A percentile compares a stretch with the other conserved stretches of the same genome.
phyloP scores from a whole-genome alignment of 2,329 filamentous ascomycete species.

The Exophiala aquamarina region DNA sequence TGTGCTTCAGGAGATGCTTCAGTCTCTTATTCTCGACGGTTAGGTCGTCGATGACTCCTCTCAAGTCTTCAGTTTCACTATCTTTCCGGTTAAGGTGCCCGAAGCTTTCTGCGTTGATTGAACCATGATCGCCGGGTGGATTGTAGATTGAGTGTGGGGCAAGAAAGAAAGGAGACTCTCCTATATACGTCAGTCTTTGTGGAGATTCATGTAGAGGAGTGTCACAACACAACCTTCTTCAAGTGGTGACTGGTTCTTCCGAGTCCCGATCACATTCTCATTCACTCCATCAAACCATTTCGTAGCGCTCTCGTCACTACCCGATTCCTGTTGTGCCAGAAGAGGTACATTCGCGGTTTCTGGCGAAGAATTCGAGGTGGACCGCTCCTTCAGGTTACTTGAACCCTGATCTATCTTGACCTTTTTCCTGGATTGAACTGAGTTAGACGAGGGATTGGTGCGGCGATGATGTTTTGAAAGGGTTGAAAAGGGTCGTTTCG shows the following conservation, averaged over 20 bases:
- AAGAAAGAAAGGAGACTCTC: constrained; percentile 39
- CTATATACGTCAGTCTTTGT: constrained; percentile 27
- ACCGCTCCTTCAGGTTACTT: constrained; percentile 2
- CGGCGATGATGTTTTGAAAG: constrained; percentile 14
- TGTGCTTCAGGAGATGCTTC: constrained; percentile 70
- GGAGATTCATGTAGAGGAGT: constrained; percentile 1
- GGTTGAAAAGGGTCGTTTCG: constrained; percentile 16
- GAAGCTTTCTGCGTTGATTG: constrained; percentile 26
- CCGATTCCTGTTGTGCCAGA: constrained; percentile 16
- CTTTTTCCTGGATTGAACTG: constrained; percentile 18
- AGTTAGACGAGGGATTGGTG: constrained; percentile 16
- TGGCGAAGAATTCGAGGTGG: too few relatives aligned
- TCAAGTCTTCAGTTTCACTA: constrained; percentile 71
- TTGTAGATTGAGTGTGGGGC: constrained; percentile 23
- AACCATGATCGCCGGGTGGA: constrained; percentile 15
- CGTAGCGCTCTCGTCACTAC: constrained; percentile 25
- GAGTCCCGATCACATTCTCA: constrained; percentile 16
- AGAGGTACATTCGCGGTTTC: too few relatives aligned
- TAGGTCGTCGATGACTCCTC: constrained; percentile 83
- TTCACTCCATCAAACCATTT: constrained; percentile 27
- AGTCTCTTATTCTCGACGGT: constrained; percentile 80
- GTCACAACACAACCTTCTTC: too few relatives aligned
- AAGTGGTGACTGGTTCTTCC: constrained; percentile 4
- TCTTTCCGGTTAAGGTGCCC: constrained; percentile 33
- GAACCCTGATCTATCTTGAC: constrained; percentile 16